Base-by-base conservation (phyloP, 1,284 basidiomycete species). In the Boletus mariae region DNA sequence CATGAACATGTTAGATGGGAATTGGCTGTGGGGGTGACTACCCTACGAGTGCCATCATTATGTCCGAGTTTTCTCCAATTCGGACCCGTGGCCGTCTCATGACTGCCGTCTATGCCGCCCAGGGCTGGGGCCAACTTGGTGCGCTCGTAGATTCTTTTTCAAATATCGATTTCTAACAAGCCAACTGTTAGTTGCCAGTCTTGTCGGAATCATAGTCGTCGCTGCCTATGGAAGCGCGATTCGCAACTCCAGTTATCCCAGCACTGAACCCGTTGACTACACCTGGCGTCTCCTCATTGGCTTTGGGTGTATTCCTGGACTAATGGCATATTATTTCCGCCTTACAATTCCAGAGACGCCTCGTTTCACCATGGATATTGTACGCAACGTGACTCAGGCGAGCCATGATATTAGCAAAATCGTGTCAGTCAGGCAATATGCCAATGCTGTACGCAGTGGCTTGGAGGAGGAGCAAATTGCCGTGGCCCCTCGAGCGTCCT, bases 331-430 rank as follows among this genome's bases (percentile, higher is more conserved):
- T 32, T 83, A 79, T 59, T 77, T 77, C 65, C 79, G 80, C 34
- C 66, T 82, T 35, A 81, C 78, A 4, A 76, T 84, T 25, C 79
- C 80, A 20, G 82, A 84, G 61, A 80, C 80, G 0, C 74, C 85
- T 47, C 82, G 85, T 55, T 88, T 83, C 74, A 87, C 83, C 37
- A 81, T 87, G 79, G 87, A 88, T 64, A 72, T 88, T 52, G 80
- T 84, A 66, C 79, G 80, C 52, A 82, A 87, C 64, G 73, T 86
- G 54, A 72, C 76, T 59, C 78, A 77, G 60, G 83, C 82, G 17
- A 64, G 75, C 17, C 71, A 73, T 56, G 80, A 85, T 59, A 82
- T 81, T 45, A 64, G 71, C 37, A 73, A 71, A 6, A 78, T 80
- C 61, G 65, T 84, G 46, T 68, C 73, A 43, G 71, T 65, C 28